These are phyloP conservation scores for bread wheat (Triticum aestivum) DNA, from an alignment of 176 grass and related monocot genomes.

Conservation along the genomic window DNA sequence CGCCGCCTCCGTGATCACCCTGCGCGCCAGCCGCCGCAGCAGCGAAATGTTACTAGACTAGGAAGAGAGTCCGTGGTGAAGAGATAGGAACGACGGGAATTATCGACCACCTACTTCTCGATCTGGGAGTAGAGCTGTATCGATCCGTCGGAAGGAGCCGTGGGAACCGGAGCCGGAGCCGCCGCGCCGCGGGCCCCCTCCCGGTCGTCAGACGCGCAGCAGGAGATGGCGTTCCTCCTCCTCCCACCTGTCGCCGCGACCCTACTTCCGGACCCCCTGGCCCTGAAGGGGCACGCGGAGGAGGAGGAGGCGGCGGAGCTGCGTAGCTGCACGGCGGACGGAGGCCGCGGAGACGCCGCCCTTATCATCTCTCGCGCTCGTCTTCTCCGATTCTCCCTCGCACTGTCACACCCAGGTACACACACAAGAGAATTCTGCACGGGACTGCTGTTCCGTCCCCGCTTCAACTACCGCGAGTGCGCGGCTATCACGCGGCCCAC, in stretches of 20 bases:
- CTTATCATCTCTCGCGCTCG: conserved; percentile 31
- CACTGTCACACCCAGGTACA: not conserved
- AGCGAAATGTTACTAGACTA: not conserved
- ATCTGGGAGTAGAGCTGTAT: conserved; percentile 97
- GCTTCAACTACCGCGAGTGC: conserved; percentile 23
- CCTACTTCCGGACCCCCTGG: not conserved
- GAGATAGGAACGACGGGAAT: not conserved
- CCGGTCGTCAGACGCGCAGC: conserved; percentile 28
- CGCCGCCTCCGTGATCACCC: conserved; percentile 94
- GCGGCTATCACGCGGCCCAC: conserved; percentile 34
- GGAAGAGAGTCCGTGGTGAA: not conserved
- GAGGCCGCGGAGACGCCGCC: conserved; percentile 19
- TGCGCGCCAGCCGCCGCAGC: conserved; percentile 14
- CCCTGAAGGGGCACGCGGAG: not conserved
- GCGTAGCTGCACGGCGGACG: conserved; percentile 15
- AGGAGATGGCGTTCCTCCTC: not conserved
- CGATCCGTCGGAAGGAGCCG: conserved; percentile 43
- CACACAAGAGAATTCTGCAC: not conserved
- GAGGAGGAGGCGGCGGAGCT: not conserved
- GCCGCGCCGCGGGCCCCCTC: not conserved
- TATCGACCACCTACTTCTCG: conserved; percentile 50
- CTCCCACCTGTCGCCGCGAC: conserved; percentile 12
- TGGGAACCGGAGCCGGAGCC: not conserved
- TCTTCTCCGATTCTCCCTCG: not conserved
- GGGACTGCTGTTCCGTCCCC: conserved; percentile 21